A percentile compares a stretch with the other conserved stretches of the same genome.
Evolutionary conservation across 2,329 filamentous ascomycete genomes (phyloP).

Genomic region (Thielaviopsis populi): DNA sequence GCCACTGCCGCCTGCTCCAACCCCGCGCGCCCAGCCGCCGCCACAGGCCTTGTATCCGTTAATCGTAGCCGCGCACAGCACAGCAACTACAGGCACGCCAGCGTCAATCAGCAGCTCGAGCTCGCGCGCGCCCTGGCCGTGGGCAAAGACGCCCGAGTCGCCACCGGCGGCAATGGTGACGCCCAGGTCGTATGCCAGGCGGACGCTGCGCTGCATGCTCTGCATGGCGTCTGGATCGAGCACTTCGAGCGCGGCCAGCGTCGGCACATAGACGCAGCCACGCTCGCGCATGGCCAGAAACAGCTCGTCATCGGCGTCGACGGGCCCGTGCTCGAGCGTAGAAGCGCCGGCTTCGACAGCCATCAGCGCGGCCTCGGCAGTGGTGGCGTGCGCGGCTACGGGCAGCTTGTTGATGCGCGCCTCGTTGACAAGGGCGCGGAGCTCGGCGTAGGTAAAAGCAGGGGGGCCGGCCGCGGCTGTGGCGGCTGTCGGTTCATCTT

Average conservation of each 20-base stretch:
- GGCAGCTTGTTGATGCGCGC: constrained; percentile 28
- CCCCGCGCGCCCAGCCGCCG: constrained; percentile 28
- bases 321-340: constrained; percentile 32
- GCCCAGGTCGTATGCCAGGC: constrained; percentile 31
- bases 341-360: constrained; percentile 33
- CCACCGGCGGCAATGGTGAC: constrained; percentile 38
- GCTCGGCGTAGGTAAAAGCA: constrained; percentile 34
- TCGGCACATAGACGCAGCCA: constrained; percentile 37
- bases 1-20: not conserved
- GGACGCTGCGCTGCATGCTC: constrained; percentile 27
- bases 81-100: constrained; percentile 35
- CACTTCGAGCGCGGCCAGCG: constrained; percentile 32
- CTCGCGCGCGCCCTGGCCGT: constrained; percentile 38
- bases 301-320: constrained; percentile 26
- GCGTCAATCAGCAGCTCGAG: constrained; percentile 38
- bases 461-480: no score
- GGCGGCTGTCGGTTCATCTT: constrained; percentile 29
- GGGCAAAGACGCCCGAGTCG: constrained; percentile 38
- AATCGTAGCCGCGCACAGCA: constrained; percentile 35
- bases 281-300: constrained; percentile 31
- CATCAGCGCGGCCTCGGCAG: constrained; percentile 30
- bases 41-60: constrained; percentile 43
- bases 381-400: constrained; percentile 31
- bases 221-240: constrained; percentile 21
- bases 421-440: constrained; percentile 35